These are phyloP conservation scores for Cnidoscolus chayamansa DNA, from an alignment of 441 rosid species.

Conservation along the genomic window DNA sequence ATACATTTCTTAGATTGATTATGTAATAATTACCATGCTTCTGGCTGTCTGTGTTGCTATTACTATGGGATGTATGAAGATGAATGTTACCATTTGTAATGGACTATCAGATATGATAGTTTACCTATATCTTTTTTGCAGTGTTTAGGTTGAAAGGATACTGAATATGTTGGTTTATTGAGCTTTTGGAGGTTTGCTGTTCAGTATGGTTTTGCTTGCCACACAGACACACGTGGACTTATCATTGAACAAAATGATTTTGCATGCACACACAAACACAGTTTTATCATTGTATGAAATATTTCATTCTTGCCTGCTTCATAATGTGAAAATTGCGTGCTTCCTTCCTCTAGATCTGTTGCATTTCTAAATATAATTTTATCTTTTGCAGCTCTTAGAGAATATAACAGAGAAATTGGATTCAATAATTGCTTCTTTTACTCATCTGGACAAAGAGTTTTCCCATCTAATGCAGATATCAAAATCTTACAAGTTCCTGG, in stretches of 20 bases:
- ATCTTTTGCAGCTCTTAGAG: slow-evolving; percentile 75
- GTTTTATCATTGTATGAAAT: neutral
- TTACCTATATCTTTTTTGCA: no score
- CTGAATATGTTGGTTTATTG: neutral
- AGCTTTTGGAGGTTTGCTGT: neutral
- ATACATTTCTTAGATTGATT: neutral
- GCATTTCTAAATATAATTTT: slow-evolving; percentile 18
- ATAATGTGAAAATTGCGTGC: neutral
- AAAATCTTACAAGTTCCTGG: slow-evolving; percentile 67
- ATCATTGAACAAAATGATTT: neutral
- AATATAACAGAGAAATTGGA: slow-evolving; percentile 78
- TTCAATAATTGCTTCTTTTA: slow-evolving; percentile 69
- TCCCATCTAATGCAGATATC: slow-evolving; percentile 70
- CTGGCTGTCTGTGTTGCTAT: no score
- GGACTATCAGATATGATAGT: no score
- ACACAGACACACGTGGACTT: neutral
- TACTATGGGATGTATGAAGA: neutral
- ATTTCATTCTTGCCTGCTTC: neutral
- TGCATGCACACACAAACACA: neutral
- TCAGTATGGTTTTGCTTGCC: neutral
- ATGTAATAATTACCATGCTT: neutral
- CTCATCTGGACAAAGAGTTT: slow-evolving; percentile 92
- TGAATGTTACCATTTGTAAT: neutral
- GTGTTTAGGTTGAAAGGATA: neutral
- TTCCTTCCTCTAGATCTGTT: neutral